These are phyloP conservation scores for Cucurbita pepo DNA, from an alignment of 306 rosid genomes.

Conservation along the genomic window DNA sequence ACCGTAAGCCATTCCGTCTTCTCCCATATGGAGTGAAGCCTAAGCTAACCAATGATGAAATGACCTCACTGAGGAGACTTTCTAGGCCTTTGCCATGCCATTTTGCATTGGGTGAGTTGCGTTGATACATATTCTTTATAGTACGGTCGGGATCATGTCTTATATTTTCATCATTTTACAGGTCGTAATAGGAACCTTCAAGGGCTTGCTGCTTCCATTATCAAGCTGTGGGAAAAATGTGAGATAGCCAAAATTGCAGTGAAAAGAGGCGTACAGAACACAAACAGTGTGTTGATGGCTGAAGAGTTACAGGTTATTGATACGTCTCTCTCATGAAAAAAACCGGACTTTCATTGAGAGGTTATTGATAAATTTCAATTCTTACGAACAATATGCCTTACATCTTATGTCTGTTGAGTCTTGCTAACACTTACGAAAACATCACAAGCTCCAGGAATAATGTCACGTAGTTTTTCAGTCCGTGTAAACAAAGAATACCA, in stretches of 20 bases:
- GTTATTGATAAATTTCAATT: constrained; percentile 15
- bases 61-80: constrained; percentile 80
- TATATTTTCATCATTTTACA: constrained; percentile 10
- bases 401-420: background rate
- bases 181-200: constrained; percentile 79
- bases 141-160: background rate
- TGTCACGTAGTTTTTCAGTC: background rate
- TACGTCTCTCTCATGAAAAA: background rate
- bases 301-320: constrained; percentile 63
- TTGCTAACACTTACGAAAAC: background rate
- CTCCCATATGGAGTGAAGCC: constrained; percentile 85
- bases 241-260: constrained; percentile 85
- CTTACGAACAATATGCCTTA: background rate
- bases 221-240: constrained; percentile 85
- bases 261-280: constrained; percentile 85
- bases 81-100: constrained; percentile 66
- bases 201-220: constrained; percentile 70
- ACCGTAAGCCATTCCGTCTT: constrained; percentile 82
- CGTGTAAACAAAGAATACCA: background rate
- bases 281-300: constrained; percentile 67
- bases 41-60: constrained; percentile 76
- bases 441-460: background rate
- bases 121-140: constrained; percentile 2
- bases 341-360: constrained; percentile 4
- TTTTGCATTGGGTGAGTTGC: constrained; percentile 70